phyloP scores from a whole-genome alignment of 176 grass and related monocot species.

The Chloris gayana region DNA sequence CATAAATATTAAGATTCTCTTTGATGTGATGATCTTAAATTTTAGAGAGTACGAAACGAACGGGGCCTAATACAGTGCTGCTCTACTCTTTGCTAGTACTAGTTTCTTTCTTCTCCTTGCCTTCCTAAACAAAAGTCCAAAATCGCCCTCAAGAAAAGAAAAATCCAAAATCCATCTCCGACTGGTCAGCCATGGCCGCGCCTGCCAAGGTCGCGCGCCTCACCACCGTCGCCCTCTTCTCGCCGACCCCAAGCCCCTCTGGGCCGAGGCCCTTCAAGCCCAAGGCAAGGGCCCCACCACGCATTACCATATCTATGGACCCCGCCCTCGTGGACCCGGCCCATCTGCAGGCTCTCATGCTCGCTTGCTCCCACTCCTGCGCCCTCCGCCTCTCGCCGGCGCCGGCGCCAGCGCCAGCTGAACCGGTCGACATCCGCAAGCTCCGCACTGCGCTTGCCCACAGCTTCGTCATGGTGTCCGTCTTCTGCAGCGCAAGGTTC shows the following conservation, averaged over 20 bases:
- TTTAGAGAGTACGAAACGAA: no score
- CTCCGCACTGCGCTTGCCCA: conserved; percentile 62
- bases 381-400: conserved; percentile 48
- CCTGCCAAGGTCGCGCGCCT: conserved; percentile 32
- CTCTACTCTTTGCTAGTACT: no score
- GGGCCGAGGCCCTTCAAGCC: conserved; percentile 16
- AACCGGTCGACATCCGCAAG: conserved; percentile 63
- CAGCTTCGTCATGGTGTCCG: conserved; percentile 79
- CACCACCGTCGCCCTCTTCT: conserved; percentile 49
- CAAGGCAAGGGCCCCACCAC: conserved; percentile 43
- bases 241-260: conserved; percentile 27
- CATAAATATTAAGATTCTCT: no score
- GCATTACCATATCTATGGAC: conserved; percentile 78
- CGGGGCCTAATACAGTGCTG: no score
- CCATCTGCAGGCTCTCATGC: conserved; percentile 72
- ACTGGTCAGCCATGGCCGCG: conserved; percentile 14
- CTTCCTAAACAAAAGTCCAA: no score
- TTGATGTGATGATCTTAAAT: no score
- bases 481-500: conserved; percentile 61
- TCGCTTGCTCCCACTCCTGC: conserved; percentile 67
- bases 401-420: neutral
- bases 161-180: neutral
- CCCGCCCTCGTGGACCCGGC: conserved; percentile 58
- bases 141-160: neutral
- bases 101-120: no score